Evolutionary conservation across 805 yeast genomes (phyloP), one percentile per base, ranked within the genome.

Genomic region (Huiozyma sinensis): DNA sequence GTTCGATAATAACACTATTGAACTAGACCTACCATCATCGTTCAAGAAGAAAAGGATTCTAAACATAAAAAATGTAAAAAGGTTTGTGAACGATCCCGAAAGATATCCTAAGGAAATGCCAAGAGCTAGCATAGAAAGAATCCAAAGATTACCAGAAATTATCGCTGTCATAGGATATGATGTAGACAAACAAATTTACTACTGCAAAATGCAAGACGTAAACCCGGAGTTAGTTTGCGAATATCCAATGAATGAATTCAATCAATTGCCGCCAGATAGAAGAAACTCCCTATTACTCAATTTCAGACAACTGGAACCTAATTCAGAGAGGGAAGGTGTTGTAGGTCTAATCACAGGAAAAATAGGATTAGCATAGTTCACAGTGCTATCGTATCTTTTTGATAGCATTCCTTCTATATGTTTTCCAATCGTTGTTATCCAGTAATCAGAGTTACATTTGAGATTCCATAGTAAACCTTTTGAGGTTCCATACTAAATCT

Each of bases 1-100:
- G 3, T 35, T 45, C 12, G 33, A 42, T 36, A 34, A 33, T 1
- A 45, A 45, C 33, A 45, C 46, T 12, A 45, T 34, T 34, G 49
- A 47, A 31, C 6, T 47, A 27, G 51, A 48, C 33, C 31, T 46
- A 38, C 47, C 46, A 3, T 9, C 42, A 2, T 7, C 10, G 3
- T 11, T 3, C 3, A 46, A 40, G 28, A 31, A 29, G 7, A 50
- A 44, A 33, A 28, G 50, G 31, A 44, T 39, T 6, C 31, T 44
- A 8, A 49, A 47, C 36, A 33, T 46, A 6, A 32, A 41, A 34
- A 33, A 17, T 36, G 17, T 44, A 12, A 41, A 42, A 39, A 29
- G 17, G 24, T 36, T 28, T 11, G 32, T 36, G 7, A 7, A 12
- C 7, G 29, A 28, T 12, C 10, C 36, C 4, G 28, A 30, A 6